Conservation (phyloP, 2,329 filamentous ascomycete genomes). For the Rhynchosporium secalis region DNA sequence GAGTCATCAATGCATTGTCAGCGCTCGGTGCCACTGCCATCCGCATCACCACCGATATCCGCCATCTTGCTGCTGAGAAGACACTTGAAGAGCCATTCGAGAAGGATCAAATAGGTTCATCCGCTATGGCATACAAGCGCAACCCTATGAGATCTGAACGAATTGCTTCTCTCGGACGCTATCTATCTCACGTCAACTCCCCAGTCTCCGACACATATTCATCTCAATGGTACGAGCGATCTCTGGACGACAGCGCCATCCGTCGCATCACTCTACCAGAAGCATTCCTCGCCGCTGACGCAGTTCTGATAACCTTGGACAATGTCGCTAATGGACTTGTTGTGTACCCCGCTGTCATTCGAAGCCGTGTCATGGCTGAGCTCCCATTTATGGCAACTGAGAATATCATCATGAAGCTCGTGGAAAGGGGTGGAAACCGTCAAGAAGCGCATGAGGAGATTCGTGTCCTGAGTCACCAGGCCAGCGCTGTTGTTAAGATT, state of each 20-base stretch:
- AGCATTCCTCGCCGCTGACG: slow-evolving; percentile 67
- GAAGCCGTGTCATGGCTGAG: slow-evolving; percentile 67
- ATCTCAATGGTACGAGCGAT: slow-evolving; percentile 65
- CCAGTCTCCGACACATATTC: slow-evolving; percentile 60
- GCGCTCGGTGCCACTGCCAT: slow-evolving; percentile 78
- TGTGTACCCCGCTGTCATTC: slow-evolving; percentile 77
- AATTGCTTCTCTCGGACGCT: slow-evolving; percentile 48
- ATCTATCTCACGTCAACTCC: slow-evolving; percentile 43
- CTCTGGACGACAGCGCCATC: slow-evolving; percentile 73
- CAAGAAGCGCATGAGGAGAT: slow-evolving; percentile 84
- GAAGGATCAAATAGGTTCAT: slow-evolving; percentile 69
- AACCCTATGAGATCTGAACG: slow-evolving; percentile 53
- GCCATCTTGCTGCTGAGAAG: slow-evolving; percentile 73
- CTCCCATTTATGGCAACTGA: slow-evolving; percentile 84
- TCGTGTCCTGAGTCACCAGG: slow-evolving; percentile 77
- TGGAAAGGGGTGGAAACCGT: slow-evolving; percentile 67
- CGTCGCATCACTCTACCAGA: slow-evolving; percentile 64
- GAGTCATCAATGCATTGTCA: slow-evolving; percentile 76
- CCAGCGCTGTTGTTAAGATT: slow-evolving; percentile 69
- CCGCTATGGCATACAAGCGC: slow-evolving; percentile 56
- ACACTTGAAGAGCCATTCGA: slow-evolving; percentile 86
- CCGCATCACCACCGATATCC: slow-evolving; percentile 72
- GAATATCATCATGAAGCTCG: slow-evolving; percentile 76
- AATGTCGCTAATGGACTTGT: slow-evolving; percentile 63
- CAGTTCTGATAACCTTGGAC: slow-evolving; percentile 65